Conservation (phyloP, 768 basidiomycete genomes). For the Auriscalpium microsporum region DNA sequence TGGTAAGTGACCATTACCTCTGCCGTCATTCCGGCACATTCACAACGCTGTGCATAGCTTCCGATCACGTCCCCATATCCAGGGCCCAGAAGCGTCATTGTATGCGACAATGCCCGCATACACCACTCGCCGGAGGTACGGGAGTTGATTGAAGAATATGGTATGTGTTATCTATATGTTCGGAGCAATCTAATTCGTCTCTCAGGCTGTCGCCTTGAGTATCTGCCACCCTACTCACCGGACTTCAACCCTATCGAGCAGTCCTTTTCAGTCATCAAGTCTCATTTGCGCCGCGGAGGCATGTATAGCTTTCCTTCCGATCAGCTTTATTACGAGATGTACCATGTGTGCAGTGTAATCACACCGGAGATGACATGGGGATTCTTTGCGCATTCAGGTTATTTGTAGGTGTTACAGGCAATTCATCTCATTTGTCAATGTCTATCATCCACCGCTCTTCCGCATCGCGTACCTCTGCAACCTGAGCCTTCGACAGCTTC, state of each 20-base stretch:
- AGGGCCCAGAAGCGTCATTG: conserved; percentile 15
- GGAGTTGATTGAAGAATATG: conserved; percentile 11
- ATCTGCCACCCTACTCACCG: conserved; percentile 25
- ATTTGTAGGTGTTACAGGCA: not conserved
- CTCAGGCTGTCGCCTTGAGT: conserved; percentile 7
- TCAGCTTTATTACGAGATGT: conserved; percentile 7
- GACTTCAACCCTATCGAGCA: conserved; percentile 26
- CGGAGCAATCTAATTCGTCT: not conserved
- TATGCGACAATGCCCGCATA: conserved; percentile 22
- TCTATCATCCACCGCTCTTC: not conserved
- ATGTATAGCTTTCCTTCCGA: not conserved
- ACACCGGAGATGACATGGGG: conserved; percentile 7
- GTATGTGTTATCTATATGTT: conserved; percentile 1
- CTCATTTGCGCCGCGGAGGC: conserved; percentile 7
- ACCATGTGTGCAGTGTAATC: conserved; percentile 4
- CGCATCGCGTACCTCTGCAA: not conserved
- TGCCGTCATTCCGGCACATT: not conserved
- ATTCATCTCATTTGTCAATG: not conserved
- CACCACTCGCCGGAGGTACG: conserved; percentile 18
- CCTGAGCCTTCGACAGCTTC: no score
- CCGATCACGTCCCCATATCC: conserved; percentile 18
- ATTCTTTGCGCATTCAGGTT: conserved; percentile 15
- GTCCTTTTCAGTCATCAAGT: conserved; percentile 21
- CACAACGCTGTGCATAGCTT: conserved; percentile 3
- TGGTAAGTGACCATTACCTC: not conserved